phyloP scores from a whole-genome alignment of 768 basidiomycete genomes.

The Tricholoma matsutake region DNA sequence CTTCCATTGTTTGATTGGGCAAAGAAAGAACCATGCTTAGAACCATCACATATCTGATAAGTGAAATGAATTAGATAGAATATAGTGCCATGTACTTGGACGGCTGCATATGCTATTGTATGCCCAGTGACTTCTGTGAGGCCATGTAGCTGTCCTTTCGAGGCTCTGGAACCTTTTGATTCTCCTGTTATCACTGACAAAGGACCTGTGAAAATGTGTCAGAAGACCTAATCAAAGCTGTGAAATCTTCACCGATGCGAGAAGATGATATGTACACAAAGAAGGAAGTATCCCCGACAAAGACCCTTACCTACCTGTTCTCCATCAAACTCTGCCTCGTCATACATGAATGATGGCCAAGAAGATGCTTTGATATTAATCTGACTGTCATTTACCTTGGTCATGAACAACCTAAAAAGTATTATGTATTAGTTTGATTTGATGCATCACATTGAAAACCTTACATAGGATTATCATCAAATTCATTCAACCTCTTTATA shows the following conservation, averaged over 20 bases:
- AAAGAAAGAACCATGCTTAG: neutral
- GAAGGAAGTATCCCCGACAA: neutral
- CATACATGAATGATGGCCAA: neutral
- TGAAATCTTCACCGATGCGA: neutral
- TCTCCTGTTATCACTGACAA: neutral
- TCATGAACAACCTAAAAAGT: neutral
- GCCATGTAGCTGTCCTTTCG: neutral
- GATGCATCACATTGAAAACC: neutral
- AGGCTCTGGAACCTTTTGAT: neutral
- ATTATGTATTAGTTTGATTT: neutral
- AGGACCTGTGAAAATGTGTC: constrained; percentile 1
- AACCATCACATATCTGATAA: neutral
- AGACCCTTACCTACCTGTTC: neutral
- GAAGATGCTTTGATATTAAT: neutral
- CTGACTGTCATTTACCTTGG: neutral
- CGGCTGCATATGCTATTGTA: neutral
- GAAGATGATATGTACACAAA: neutral
- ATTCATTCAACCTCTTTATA: neutral
- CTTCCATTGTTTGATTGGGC: neutral
- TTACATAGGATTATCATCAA: neutral
- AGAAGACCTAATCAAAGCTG: neutral
- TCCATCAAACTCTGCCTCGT: neutral
- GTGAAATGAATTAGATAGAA: neutral
- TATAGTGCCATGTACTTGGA: neutral
- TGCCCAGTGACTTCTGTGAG: neutral